Conservation (phyloP, 225 moss, liverwort and hornwort species). For the Bryum argenteum region DNA sequence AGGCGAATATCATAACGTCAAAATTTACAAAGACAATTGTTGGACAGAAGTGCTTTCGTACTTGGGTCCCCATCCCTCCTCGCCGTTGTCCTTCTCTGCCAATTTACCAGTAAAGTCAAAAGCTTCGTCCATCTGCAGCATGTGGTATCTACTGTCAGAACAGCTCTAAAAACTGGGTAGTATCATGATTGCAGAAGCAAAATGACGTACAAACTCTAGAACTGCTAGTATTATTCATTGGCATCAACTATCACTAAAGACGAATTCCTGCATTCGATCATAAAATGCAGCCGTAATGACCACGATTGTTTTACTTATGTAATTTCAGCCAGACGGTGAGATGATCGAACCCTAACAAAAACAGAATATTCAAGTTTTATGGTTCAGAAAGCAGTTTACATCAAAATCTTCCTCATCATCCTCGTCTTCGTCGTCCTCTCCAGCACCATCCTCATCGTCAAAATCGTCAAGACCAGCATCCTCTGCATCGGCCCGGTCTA, state of each 20-base stretch:
- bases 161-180: background rate
- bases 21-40: background rate
- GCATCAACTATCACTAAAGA: background rate
- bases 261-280: conserved; percentile 1
- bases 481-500: conserved; percentile 85
- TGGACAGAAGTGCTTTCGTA: conserved; percentile 37
- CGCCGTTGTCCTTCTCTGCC: conserved; percentile 38
- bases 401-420: conserved; percentile 66
- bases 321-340: background rate
- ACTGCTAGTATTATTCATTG: background rate
- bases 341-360: conserved; percentile 1
- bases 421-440: conserved; percentile 52
- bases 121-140: conserved; percentile 57
- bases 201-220: background rate
- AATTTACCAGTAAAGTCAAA: conserved; percentile 61
- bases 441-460: conserved; percentile 40
- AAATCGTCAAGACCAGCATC: conserved; percentile 59
- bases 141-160: background rate
- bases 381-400: conserved; percentile 27
- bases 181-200: background rate
- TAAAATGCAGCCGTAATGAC: background rate
- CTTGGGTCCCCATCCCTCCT: conserved; percentile 59
- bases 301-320: background rate
- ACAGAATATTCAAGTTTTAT: background rate
- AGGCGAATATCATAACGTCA: background rate